Conservation (phyloP, 192 early-diverging fungal species). For the Entophlyctis luteolus region DNA sequence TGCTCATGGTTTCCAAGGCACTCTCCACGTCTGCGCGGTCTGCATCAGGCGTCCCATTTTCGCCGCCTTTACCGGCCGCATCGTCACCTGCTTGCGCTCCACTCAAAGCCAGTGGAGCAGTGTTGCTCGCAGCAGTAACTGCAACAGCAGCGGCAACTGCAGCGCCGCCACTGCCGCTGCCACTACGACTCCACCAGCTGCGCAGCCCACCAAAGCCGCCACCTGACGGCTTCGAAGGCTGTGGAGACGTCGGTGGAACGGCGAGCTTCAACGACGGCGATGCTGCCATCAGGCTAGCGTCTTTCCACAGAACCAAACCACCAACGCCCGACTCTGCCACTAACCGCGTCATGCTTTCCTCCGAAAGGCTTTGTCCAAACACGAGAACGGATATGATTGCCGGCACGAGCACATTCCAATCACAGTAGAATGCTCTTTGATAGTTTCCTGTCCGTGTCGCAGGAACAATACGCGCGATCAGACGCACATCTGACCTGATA, state of each 20-base stretch:
- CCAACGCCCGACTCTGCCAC: too few species aligned
- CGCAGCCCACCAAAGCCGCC: not conserved
- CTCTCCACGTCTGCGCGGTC: not conserved
- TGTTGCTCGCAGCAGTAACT: not conserved
- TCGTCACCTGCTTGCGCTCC: not conserved
- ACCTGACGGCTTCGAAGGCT: too few species aligned
- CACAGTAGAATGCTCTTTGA: too few species aligned
- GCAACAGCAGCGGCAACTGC: not conserved
- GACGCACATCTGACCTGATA: too few species aligned
- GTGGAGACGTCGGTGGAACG: too few species aligned
- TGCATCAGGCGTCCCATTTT: too few species aligned
- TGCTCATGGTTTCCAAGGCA: not conserved
- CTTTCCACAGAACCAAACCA: too few species aligned
- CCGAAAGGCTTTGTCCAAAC: slow-evolving; percentile 55
- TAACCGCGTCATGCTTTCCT: too few species aligned
- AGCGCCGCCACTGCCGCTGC: not conserved
- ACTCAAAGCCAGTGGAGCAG: not conserved
- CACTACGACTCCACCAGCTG: not conserved
- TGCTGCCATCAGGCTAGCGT: too few species aligned
- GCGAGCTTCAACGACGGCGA: too few species aligned
- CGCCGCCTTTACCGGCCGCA: not conserved
- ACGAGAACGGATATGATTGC: slow-evolving; percentile 55
- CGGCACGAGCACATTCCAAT: slow-evolving; percentile 59
- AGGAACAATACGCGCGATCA: too few species aligned
- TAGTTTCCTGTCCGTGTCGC: too few species aligned